phyloP scores from a whole-genome alignment of 495 filamentous ascomycete genomes.

The Cercophora sp. region DNA sequence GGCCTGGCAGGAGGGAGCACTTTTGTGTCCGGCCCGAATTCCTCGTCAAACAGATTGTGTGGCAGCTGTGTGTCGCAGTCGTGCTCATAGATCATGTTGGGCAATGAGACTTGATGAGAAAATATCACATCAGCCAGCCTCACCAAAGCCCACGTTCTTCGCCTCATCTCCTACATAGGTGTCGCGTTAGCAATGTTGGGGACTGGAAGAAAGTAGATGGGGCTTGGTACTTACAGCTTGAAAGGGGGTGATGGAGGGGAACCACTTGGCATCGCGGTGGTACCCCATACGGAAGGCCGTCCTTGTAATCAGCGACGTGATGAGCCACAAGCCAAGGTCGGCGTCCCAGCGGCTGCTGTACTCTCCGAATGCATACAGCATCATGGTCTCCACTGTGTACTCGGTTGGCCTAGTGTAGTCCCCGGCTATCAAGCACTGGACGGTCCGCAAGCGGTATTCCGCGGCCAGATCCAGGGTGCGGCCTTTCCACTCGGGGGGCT shows the following conservation, averaged over 20 bases:
- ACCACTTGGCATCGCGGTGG: constrained; percentile 84
- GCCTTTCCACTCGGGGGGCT: constrained; percentile 76
- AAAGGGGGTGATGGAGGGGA: constrained; percentile 76
- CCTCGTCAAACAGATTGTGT: constrained; percentile 90
- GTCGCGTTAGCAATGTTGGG: too few relatives aligned
- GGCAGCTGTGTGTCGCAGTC: constrained; percentile 86
- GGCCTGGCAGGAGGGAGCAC: constrained; percentile 72
- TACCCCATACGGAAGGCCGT: constrained; percentile 94
- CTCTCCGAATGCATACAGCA: constrained; percentile 81
- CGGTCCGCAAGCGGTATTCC: constrained; percentile 74
- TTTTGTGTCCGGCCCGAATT: constrained; percentile 76
- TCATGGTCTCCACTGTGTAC: constrained; percentile 83
- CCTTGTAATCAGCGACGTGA: constrained; percentile 74
- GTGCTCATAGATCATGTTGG: constrained; percentile 76
- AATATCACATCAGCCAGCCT: constrained; percentile 78
- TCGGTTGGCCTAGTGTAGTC: constrained; percentile 86
- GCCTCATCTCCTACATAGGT: constrained; percentile 68
- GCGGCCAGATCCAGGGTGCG: constrained; percentile 73
- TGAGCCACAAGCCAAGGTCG: constrained; percentile 77
- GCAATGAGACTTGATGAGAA: constrained; percentile 83
- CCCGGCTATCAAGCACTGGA: constrained; percentile 80
- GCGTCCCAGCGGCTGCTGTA: constrained; percentile 73
- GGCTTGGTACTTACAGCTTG: constrained; percentile 56
- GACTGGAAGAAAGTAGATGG: too few relatives aligned
- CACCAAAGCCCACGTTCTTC: constrained; percentile 84